Evolutionary conservation across 2,329 filamentous ascomycete genomes (phyloP), one percentile per base, ranked within the genome.

Genomic region (Aspergillus japonicus): DNA sequence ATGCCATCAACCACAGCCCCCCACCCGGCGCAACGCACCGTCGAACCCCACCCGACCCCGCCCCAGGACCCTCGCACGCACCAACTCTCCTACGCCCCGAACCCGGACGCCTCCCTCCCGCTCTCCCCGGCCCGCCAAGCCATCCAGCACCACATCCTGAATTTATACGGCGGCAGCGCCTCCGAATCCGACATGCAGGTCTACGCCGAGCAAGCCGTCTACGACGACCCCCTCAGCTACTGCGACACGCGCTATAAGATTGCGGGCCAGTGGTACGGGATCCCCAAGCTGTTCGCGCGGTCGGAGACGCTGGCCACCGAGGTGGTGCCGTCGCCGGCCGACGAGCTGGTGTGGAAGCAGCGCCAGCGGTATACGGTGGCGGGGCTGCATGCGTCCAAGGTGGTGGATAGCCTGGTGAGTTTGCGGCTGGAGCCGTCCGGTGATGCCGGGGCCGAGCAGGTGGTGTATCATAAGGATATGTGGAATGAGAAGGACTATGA

Each of bases 391-490:
- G 60, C 23, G 2, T 26, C 54, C 4, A 60, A 55, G 21, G 47
- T n/a, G 29, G 60, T 44, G 11, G 58, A 62, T 52, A 62, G 57
- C 54, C 42, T 62, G 19, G 54, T 62, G 1, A 62, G 57, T 51
- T 29, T 62, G 35, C 55, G 31, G 33, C 23, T 62, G 16, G 57
- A 57, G 33, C 35, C 24, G 3, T 21, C 14, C 1, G 31, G 39
- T 2, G 26, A n/a, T 14, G 58, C 19, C 10, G 54, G 21, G 5
- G 50, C 5, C 24, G 19, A 62, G 55, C 60, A 56, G n/a, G 61
- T 60, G 0, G 61, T 62, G 1, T 62, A 62, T 58, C 61, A 62
- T 26, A 60, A 62, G 44, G 61, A 60, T 56, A 60, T 62, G 54
- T 62, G 55, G 58, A 58, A 55, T 53, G 51, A 33, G 42, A 54